Percentiles rank a stretch among this genome's conserved stretches.
phyloP scores from a whole-genome alignment of 257 asterid genomes.

The Phtheirospermum japonicum region DNA sequence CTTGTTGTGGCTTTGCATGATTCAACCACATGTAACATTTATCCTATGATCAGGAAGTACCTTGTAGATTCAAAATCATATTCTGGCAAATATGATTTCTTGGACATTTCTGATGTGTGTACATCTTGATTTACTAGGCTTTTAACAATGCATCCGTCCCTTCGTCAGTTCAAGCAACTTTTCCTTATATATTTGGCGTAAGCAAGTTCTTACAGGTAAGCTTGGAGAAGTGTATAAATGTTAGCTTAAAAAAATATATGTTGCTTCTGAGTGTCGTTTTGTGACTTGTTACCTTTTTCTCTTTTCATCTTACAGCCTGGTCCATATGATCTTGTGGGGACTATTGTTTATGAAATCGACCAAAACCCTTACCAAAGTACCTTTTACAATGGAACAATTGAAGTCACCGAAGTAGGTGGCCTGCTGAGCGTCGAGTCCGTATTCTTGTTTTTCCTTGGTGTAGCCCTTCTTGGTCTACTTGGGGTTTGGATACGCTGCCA shows the following conservation, averaged over 20 bases:
- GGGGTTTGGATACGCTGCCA: slow-evolving; percentile 68
- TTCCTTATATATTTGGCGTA: slow-evolving; percentile 76
- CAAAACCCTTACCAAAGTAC: slow-evolving; percentile 72
- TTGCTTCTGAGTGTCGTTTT: slow-evolving; percentile 5
- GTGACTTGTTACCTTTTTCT: not conserved
- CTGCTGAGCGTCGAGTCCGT: slow-evolving; percentile 86
- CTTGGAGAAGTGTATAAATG: not conserved
- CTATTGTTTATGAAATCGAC: slow-evolving; percentile 84
- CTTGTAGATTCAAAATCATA: not conserved
- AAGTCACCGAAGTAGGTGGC: slow-evolving; percentile 86
- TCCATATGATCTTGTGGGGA: slow-evolving; percentile 88
- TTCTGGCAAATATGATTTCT: slow-evolving; percentile 10
- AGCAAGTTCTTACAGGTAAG: slow-evolving; percentile 98
- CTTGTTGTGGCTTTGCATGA: not conserved
- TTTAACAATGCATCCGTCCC: slow-evolving; percentile 92
- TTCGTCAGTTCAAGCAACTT: slow-evolving; percentile 82
- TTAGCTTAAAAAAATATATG: not conserved
- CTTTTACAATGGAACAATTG: slow-evolving; percentile 92
- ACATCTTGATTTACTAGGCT: slow-evolving; percentile 40
- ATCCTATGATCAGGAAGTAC: too few species aligned
- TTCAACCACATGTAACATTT: not conserved
- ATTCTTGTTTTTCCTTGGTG: slow-evolving; percentile 78
- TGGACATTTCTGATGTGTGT: slow-evolving; percentile 8
- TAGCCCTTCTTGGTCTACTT: slow-evolving; percentile 64
- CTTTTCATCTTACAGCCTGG: slow-evolving; percentile 68